Conservation (phyloP, 2,329 filamentous ascomycete genomes). For the Cadophora malorum region DNA sequence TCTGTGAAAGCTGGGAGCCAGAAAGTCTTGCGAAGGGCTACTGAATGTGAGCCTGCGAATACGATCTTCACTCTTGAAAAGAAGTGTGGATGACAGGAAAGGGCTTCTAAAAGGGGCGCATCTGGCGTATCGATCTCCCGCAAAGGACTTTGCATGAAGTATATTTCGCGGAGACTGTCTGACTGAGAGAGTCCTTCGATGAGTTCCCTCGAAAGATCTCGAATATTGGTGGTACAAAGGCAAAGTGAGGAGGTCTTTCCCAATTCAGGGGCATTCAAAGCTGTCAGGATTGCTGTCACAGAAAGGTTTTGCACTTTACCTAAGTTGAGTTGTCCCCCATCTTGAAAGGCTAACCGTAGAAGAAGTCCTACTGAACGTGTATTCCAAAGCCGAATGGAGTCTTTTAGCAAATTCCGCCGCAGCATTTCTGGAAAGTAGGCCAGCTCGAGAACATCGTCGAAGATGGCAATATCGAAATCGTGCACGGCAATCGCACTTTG, state of each 20-base stretch:
- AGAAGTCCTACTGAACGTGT: background rate
- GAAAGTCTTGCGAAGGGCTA: background rate
- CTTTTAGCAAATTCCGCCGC: background rate
- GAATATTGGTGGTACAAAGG: background rate
- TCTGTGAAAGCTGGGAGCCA: background rate
- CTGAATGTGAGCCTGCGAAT: background rate
- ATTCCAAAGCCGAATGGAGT: background rate
- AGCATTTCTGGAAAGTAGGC: background rate
- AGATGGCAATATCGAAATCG: background rate
- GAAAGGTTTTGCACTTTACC: background rate
- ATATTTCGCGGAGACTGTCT: background rate
- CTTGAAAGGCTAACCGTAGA: background rate
- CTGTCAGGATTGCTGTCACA: background rate
- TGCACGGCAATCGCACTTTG: background rate
- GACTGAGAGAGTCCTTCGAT: background rate
- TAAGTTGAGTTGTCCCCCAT: background rate
- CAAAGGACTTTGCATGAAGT: constrained; percentile 14
- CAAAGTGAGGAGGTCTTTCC: background rate
- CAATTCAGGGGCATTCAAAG: background rate
- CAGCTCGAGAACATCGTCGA: background rate
- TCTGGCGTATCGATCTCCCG: background rate
- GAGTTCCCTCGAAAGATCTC: background rate
- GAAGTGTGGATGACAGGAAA: background rate
- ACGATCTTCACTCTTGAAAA: background rate
- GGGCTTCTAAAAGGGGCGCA: background rate